Percentiles rank a stretch among this genome's conserved stretches.
These are phyloP conservation scores for Podila epigama DNA, from an alignment of 192 early-diverging fungal genomes.

Conservation along the genomic window DNA sequence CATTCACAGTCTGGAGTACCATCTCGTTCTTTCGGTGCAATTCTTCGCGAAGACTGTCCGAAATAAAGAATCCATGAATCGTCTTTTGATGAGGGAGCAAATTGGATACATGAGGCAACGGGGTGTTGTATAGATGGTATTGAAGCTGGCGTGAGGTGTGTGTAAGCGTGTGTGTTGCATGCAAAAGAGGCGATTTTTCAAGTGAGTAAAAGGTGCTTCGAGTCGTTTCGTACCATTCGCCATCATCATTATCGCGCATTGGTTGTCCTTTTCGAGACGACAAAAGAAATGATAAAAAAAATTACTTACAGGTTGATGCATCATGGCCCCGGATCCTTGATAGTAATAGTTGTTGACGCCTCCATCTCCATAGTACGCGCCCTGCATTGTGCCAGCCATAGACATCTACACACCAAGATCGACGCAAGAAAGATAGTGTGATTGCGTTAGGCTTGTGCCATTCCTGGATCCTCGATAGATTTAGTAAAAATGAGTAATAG, in stretches of 20 bases:
- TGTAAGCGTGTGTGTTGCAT: too few species aligned
- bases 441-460: too few species aligned
- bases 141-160: too few species aligned
- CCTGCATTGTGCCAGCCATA: conserved; percentile 18
- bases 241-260: too few species aligned
- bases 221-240: not conserved
- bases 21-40: conserved; percentile 77
- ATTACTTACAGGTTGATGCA: conserved; percentile 44
- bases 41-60: conserved; percentile 83
- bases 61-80: conserved; percentile 85
- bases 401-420: conserved; percentile 10
- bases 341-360: conserved; percentile 34
- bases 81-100: conserved; percentile 78
- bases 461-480: too few species aligned
- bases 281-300: not conserved
- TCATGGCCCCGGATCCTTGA: conserved; percentile 31
- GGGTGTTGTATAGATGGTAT: conserved; percentile 81
- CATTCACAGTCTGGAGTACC: conserved; percentile 53
- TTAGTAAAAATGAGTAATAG: not conserved
- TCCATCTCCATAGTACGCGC: conserved; percentile 37
- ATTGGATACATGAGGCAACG: conserved; percentile 74
- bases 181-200: too few species aligned
- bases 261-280: too few species aligned
- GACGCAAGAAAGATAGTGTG: not conserved
- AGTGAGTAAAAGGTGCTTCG: not conserved